These are phyloP conservation scores for Paraglomus occultum DNA, from an alignment of 192 early-diverging fungal genomes.

Conservation along the genomic window DNA sequence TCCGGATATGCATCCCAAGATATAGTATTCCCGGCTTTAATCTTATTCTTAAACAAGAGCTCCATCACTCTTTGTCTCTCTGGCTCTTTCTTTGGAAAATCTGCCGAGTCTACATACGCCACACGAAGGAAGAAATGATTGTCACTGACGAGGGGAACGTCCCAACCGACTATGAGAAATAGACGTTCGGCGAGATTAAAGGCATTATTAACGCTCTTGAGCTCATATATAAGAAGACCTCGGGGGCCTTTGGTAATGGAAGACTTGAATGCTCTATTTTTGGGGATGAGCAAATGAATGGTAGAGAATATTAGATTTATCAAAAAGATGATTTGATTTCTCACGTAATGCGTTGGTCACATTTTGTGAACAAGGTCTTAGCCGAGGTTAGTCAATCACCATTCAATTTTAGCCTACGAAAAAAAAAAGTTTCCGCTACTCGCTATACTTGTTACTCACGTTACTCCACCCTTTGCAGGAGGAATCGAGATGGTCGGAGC, in stretches of 20 bases:
- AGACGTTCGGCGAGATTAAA: neutral
- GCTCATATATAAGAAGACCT: conserved; percentile 7
- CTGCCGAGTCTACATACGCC: conserved; percentile 1
- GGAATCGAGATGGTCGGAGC: conserved; percentile 1
- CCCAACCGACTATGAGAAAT: conserved; percentile 16
- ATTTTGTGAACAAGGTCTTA: too few species aligned
- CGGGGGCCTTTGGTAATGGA: neutral
- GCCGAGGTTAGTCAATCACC: too few species aligned
- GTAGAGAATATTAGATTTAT: too few species aligned
- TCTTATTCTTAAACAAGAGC: neutral
- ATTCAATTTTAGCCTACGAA: neutral
- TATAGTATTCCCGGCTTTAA: neutral
- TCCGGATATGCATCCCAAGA: neutral
- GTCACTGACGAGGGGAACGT: neutral
- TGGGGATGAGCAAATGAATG: neutral
- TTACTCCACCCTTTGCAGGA: conserved; percentile 4
- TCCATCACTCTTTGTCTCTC: neutral
- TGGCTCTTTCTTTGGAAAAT: neutral
- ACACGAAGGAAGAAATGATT: neutral
- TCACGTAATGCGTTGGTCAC: too few species aligned
- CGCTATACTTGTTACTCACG: neutral
- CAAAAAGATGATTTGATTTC: too few species aligned
- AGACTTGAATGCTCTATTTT: conserved; percentile 9
- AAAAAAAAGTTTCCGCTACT: too few species aligned
- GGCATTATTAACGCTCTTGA: neutral